Base-by-base conservation (phyloP, 2,329 filamentous ascomycete genomes). In the Aspergillaceae sp. region DNA sequence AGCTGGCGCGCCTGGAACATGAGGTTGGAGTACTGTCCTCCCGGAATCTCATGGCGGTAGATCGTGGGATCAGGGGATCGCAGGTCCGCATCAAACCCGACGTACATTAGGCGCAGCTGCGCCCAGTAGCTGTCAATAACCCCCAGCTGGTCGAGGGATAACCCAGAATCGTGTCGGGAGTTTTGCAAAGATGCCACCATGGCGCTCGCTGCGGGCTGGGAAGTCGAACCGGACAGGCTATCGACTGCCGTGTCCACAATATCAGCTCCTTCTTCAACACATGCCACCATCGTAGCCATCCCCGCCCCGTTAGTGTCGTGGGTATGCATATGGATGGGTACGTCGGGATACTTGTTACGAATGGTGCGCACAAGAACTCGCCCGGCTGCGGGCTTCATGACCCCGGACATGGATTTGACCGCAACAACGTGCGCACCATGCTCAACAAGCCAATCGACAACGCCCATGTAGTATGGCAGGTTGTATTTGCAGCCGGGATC, bases 401-500 rank as follows among this genome's bases (percentile, higher is more conserved):
- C 88, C 78, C 92, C 92, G 56, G 92, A 92, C 92, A 97, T 94
- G 64, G 95, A 90, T 76, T 95, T 95, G 74, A 95, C 84, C 57
- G 87, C 88, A 19, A 97, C 77, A 44, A 95, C 77, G 65, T 97
- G 89, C 11, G 90, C 92, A 47, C 92, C 87, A 60, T 97, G 82
- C 36, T 75, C 73, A 42, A 98, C 89, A 46, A 98, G 84, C 76
- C 94, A 91, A 60, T 94, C 91, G 40, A 89, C 88, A 28, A 97
- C 74, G 11, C 74, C 72, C 54, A 98, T 69, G 72, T 98, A 98
- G 78, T 98, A 98, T 55, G 87, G 75, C 29, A 98, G 77, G 72
- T 95, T 97, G 78, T 98, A 98, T 78, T 98, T 98, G 81, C 96
- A 97, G 61, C 83, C 78, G 51, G 91, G 91, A 76, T 96, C 95